Evolutionary conservation across 352 stramenopile genomes (phyloP).

Genomic region (Pythium phragmiticola): DNA sequence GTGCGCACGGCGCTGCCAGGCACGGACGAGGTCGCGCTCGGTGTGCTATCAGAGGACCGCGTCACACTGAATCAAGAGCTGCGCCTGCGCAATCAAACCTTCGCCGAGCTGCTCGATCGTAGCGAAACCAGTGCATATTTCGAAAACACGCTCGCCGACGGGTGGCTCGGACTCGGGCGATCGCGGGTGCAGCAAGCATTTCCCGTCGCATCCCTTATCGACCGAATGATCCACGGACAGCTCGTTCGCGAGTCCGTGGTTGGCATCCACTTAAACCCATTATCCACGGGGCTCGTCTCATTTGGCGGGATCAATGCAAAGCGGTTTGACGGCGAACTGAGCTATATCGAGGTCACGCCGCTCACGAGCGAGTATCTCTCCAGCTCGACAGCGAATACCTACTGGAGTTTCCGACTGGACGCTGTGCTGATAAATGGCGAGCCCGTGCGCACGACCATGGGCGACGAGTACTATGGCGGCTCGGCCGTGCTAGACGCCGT

Average conservation of each 20-base stretch:
- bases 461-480: not conserved
- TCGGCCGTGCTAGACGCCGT: conserved; percentile 15
- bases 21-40: not conserved
- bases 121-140: conserved; percentile 7
- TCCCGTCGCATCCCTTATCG: conserved; percentile 5
- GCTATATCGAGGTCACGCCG: conserved; percentile 14
- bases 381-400: not conserved
- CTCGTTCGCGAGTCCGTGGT: conserved; percentile 6
- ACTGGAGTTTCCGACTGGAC: conserved; percentile 16
- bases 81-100: not conserved
- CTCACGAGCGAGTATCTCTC: not conserved
- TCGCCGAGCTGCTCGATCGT: conserved; percentile 9
- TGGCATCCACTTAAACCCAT: conserved; percentile 20
- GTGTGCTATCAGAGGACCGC: conserved; percentile 16
- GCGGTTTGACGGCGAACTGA: conserved; percentile 13
- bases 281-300: conserved; percentile 12
- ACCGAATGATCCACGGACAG: not conserved
- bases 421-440: conserved; percentile 11
- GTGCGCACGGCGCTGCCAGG: conserved; percentile 11
- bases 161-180: conserved; percentile 15
- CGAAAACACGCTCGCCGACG: conserved; percentile 13
- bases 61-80: conserved; percentile 5
- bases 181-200: conserved; percentile 7
- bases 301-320: conserved; percentile 14
- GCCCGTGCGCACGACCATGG: not conserved